Conservation (phyloP, 2,329 filamentous ascomycete species). For the Metarhizium sp. region DNA sequence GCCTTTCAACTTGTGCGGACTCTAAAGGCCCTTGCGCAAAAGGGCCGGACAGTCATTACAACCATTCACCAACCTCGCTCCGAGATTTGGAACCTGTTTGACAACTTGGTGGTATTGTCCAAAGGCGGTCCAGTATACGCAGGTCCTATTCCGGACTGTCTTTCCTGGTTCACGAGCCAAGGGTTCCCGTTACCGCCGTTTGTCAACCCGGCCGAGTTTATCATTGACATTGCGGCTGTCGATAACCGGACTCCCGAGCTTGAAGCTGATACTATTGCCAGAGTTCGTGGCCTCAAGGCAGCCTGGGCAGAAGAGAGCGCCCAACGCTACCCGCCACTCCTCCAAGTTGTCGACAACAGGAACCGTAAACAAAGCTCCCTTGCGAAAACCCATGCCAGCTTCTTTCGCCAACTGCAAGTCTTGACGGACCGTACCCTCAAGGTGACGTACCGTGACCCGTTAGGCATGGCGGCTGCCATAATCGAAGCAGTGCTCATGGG, state of each 20-base stretch:
- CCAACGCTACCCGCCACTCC: conserved; percentile 15
- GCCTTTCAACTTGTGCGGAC: conserved; percentile 66
- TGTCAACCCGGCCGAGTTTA: conserved; percentile 68
- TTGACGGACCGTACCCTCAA: conserved; percentile 61
- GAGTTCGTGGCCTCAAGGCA: conserved; percentile 51
- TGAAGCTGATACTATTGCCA: conserved; percentile 47
- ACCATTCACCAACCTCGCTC: conserved; percentile 72
- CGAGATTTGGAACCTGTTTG: conserved; percentile 72
- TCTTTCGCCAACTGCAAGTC: conserved; percentile 54
- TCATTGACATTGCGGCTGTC: conserved; percentile 66
- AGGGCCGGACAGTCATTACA: conserved; percentile 61
- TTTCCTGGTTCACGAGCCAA: conserved; percentile 53
- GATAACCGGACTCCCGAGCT: conserved; percentile 61
- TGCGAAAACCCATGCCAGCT: conserved; percentile 38
- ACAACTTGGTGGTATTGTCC: conserved; percentile 60
- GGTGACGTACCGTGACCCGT: conserved; percentile 65
- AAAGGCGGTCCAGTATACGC: conserved; percentile 61
- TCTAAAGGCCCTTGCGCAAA: conserved; percentile 55
- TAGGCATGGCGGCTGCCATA: conserved; percentile 63
- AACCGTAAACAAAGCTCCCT: conserved; percentile 11
- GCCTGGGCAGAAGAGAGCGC: conserved; percentile 44
- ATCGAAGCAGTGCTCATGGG: conserved; percentile 63
- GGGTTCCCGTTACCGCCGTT: conserved; percentile 58
- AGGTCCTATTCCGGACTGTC: conserved; percentile 45
- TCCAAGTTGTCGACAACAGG: conserved; percentile 2